These are phyloP conservation scores for Candida boleticola DNA, from an alignment of 805 yeast genomes.

Conservation along the genomic window DNA sequence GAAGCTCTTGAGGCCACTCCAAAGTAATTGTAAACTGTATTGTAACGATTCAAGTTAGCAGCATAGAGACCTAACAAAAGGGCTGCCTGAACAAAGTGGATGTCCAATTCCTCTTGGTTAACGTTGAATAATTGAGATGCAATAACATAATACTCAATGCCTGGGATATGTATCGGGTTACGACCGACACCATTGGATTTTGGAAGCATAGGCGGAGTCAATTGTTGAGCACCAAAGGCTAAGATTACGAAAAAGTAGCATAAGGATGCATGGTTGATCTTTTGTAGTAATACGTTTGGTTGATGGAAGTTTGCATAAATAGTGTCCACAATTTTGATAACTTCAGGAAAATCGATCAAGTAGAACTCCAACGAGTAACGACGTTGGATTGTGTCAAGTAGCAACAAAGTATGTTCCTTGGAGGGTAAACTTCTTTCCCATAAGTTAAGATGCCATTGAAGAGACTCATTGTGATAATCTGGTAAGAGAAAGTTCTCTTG, in stretches of 20 bases:
- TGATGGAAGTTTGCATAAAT: constrained; percentile 13
- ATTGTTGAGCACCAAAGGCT: constrained; percentile 40
- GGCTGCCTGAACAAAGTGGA: constrained; percentile 35
- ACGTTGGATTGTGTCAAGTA: constrained; percentile 24
- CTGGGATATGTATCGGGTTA: constrained; percentile 23
- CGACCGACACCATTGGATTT: neutral
- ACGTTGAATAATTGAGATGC: constrained; percentile 33
- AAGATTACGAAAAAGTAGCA: constrained; percentile 32
- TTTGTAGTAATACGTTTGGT: constrained; percentile 2
- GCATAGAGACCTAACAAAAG: constrained; percentile 34
- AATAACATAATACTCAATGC: constrained; percentile 29
- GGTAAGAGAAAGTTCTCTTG: constrained; percentile 24
- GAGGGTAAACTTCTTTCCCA: constrained; percentile 21
- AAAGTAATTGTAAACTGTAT: constrained; percentile 37
- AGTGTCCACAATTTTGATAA: constrained; percentile 13
- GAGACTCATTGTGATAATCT: constrained; percentile 24
- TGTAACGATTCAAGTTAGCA: constrained; percentile 34
- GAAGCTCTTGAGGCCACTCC: constrained; percentile 41
- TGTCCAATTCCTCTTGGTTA: constrained; percentile 27
- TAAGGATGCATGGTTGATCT: constrained; percentile 14
- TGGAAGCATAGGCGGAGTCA: constrained; percentile 4
- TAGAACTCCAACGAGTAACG: constrained; percentile 37
- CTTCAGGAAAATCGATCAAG: constrained; percentile 24
- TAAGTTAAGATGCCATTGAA: constrained; percentile 20
- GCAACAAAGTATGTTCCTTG: constrained; percentile 17